Conservation (phyloP, 2,329 filamentous ascomycete species). For the Chaetomiaceae sp. region DNA sequence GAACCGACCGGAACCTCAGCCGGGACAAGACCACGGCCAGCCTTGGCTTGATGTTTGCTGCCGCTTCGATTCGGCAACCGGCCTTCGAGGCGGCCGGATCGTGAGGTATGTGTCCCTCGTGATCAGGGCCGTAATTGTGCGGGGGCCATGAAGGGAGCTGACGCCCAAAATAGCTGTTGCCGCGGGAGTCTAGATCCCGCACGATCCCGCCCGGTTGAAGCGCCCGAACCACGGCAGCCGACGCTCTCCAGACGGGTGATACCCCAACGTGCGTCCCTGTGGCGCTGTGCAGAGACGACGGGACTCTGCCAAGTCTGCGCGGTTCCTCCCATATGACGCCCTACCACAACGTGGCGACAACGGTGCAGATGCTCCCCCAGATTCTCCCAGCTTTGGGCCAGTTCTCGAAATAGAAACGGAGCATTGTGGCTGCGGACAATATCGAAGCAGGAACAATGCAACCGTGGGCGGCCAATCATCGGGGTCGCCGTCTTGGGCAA, state of each 20-base stretch:
- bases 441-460: constrained; percentile 12
- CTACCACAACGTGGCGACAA: constrained; percentile 5
- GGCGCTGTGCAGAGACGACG: background rate
- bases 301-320: too few species aligned
- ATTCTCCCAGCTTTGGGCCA: too few species aligned
- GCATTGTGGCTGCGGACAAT: background rate
- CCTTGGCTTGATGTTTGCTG: background rate
- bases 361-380: background rate
- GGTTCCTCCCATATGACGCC: too few species aligned
- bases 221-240: background rate
- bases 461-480: constrained; percentile 8
- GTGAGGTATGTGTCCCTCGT: background rate
- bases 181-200: background rate
- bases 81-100: background rate
- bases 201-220: too few species aligned
- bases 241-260: background rate
- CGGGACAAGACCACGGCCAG: constrained; percentile 1
- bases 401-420: constrained; percentile 2
- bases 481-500: background rate
- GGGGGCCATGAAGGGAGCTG: background rate
- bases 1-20: background rate
- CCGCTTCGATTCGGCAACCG: background rate
- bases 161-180: background rate
- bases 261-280: background rate
- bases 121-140: background rate